Base-by-base conservation (phyloP, 805 yeast genomes). In the Candida takata region DNA sequence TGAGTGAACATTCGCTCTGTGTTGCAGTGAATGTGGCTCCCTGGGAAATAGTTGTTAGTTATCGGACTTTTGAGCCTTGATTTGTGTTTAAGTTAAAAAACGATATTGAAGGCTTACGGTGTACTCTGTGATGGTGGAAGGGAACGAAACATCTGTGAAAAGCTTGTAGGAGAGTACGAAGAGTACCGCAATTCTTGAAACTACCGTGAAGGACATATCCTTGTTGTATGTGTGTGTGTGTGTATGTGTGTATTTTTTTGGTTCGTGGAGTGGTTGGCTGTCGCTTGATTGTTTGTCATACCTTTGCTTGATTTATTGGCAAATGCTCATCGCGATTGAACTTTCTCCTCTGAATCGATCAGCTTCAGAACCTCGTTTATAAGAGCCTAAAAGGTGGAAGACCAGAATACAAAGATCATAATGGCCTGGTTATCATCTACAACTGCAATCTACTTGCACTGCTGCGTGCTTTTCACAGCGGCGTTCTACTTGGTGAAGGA, bases 361-460 rank as follows among this genome's bases (percentile, higher is more conserved):
- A n/a, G n/a, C n/a, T n/a, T n/a, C n/a, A n/a, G n/a, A n/a, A n/a
- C n/a, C n/a, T n/a, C n/a, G n/a, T n/a, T n/a, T n/a, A n/a, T n/a
- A 20, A 20, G 23, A 20, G 10, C n/a, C 7, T 16, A 28, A 15
- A 11, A 28, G n/a, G 13, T 8, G 8, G n/a, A 28, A 16, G 16
- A 19, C 7, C 31, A 14, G 14, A 25, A 25, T 24, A 12, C 21
- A 20, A 14, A 28, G 14, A n/a, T n/a, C 19, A 46, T 24, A 34
- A 75, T 75, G 81, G 74, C 66, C 38, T 62, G 72, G 45, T 54
- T 77, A 34, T 65, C 79, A 4, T 67, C 79, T 5, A 62, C 62
- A 18, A 60, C 73, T 7, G 58, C 74, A 27, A 52, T 69, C 16
- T 74, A 71, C 40, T 37, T 64, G 20, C 67, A 82, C 44, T 63